Percentiles rank a stretch among this genome's conserved stretches.
Evolutionary conservation across 495 filamentous ascomycete species (phyloP).

Genomic region (Penicillium samsonianum): DNA sequence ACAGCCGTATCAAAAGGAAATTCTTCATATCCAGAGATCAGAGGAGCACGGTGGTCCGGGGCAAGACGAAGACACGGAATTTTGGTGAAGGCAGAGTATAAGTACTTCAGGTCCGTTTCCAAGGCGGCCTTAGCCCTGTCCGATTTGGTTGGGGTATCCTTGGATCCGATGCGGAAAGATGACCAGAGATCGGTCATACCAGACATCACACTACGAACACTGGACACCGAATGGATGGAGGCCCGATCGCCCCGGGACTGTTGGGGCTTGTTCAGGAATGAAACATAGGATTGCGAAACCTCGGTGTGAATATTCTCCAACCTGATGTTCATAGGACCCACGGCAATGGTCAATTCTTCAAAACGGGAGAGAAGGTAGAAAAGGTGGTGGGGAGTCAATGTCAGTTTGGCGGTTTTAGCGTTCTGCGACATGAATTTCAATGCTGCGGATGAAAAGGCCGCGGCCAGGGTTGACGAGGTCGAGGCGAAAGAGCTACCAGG

Average conservation of each 20-base stretch:
- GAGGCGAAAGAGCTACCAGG: constrained; percentile 63
- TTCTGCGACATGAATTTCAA: constrained; percentile 80
- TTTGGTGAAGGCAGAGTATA: constrained; percentile 98
- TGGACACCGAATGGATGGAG: constrained; percentile 93
- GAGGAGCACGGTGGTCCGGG: constrained; percentile 82
- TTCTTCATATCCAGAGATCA: constrained; percentile 93
- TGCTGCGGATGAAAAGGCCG: constrained; percentile 81
- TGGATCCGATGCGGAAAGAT: constrained; percentile 74
- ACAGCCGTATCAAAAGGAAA: constrained; percentile 99
- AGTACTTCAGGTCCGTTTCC: constrained; percentile 85
- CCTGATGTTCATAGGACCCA: constrained; percentile 94
- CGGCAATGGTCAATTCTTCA: constrained; percentile 83
- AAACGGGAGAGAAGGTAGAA: constrained; percentile 95
- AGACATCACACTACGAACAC: constrained; percentile 95
- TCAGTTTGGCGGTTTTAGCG: constrained; percentile 86
- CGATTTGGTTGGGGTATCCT: constrained; percentile 72
- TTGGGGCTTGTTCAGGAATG: constrained; percentile 82
- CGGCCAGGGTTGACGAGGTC: constrained; percentile 70
- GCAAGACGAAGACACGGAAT: constrained; percentile 87
- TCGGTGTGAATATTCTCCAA: constrained; percentile 93
- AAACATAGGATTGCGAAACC: constrained; percentile 86
- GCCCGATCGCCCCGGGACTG: constrained; percentile 74
- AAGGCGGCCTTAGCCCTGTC: constrained; percentile 85
- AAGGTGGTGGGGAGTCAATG: constrained; percentile 94
- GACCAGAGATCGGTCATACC: constrained; percentile 92